Base-by-base conservation (phyloP, 192 early-diverging fungal genomes). In the Rhizoclosmatium sp. region DNA sequence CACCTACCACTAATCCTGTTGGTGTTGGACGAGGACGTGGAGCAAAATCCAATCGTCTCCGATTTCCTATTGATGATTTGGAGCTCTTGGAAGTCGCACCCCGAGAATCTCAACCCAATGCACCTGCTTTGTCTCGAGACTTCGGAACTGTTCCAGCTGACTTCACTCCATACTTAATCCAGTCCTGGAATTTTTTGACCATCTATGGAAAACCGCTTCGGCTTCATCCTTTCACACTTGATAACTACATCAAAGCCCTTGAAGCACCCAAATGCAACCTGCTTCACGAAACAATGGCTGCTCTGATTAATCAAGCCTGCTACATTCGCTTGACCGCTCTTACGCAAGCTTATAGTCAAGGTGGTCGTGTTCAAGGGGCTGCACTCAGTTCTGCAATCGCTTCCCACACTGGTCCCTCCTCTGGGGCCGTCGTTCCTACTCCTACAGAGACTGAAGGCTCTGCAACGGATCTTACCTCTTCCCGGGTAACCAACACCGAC, bases 41-140 rank as follows among this genome's bases (percentile, higher is more conserved):
- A 54, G 51, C 51, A 54, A 54, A 54, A 54, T 7, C 9, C 9
- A 54, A 54, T 12, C 51, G 9, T 56, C 31, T 31, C 31, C 92
- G 91, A 75, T 94, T 92, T 71, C 96, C 96, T 3, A 91, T 94
- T 2, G 95, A 98, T 66, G 95, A 98, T 84, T 78, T 94, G 54
- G 94, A 94, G 39, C 82, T 94, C 40, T 83, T 91, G 2, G 78
- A 85, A 46, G 59, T 74, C 69, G 83, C 90, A 80, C 75, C 84
- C 71, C 82, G 79, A 65, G 51, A 74, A 68, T 42, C 69, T 41
- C 19, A 77, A 80, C 56, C 85, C 45, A 65, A 79, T 21, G 68
- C 86, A 39, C 93, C 93, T 16, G 56, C 39, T 12, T 79, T 86
- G 10, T 61, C 64, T 9, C 73, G 69, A 10, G 88, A 91, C 62